These are phyloP conservation scores for Zanthoxylum bungeanum DNA, from an alignment of 345 rosid species.

Conservation along the genomic window DNA sequence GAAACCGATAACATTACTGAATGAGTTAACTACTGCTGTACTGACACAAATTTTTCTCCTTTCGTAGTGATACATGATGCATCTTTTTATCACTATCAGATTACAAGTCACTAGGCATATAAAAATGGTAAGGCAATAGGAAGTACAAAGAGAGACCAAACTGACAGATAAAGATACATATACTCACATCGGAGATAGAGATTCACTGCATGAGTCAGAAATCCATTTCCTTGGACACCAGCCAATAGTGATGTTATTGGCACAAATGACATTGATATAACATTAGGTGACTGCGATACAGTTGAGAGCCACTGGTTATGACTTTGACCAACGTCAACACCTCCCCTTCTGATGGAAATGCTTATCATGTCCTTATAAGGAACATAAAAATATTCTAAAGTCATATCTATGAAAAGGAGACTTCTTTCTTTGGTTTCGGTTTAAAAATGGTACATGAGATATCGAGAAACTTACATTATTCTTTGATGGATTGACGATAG, in stretches of 20 bases:
- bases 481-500: slow-evolving; percentile 49
- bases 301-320: slow-evolving; percentile 91
- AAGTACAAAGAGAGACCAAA: not conserved
- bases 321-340: slow-evolving; percentile 60
- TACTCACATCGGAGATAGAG: slow-evolving; percentile 87
- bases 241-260: slow-evolving; percentile 83
- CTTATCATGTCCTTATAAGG: slow-evolving; percentile 46
- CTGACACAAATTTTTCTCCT: not conserved
- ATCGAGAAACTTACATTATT: slow-evolving; percentile 48
- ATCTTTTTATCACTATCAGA: not conserved
- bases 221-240: slow-evolving; percentile 85
- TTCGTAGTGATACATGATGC: not conserved
- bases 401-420: not conserved
- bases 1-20: not conserved
- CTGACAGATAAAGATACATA: slow-evolving; percentile 6
- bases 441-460: not conserved
- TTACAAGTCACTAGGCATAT: not conserved
- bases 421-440: not conserved
- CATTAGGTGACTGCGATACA: slow-evolving; percentile 71
- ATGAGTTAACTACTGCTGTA: not conserved
- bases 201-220: slow-evolving; percentile 83
- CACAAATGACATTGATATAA: slow-evolving; percentile 86
- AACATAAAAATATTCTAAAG: not conserved
- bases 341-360: slow-evolving; percentile 66
- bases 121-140: not conserved